Evolutionary conservation across 495 filamentous ascomycete species (phyloP).

Genomic region (Penicillium lagena): DNA sequence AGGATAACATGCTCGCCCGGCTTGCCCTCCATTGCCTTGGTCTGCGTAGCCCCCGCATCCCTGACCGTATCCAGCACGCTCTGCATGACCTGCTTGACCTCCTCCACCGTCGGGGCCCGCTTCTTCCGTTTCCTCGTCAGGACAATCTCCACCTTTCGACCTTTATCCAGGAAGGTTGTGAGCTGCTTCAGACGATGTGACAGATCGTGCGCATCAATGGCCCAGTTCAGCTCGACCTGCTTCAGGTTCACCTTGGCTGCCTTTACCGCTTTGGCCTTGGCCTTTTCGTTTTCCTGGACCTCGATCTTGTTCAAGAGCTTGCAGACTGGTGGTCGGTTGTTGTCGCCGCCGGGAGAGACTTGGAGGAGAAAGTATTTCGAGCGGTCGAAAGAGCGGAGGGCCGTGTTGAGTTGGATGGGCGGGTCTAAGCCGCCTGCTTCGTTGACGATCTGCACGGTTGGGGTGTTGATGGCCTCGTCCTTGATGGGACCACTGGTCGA

Average conservation of each 20-base stretch:
- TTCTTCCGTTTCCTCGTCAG: slow-evolving; percentile 45
- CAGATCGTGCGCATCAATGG: slow-evolving; percentile 64
- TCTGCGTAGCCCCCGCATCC: slow-evolving; percentile 29
- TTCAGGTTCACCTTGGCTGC: slow-evolving; percentile 44
- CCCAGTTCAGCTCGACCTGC: slow-evolving; percentile 81
- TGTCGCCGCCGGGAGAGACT: slow-evolving; percentile 33
- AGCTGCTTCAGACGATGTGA: slow-evolving; percentile 53
- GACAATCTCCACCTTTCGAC: slow-evolving; percentile 55
- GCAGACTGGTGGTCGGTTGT: slow-evolving; percentile 49
- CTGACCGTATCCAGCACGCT: slow-evolving; percentile 26
- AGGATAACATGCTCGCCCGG: slow-evolving; percentile 33
- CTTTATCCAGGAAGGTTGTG: slow-evolving; percentile 56
- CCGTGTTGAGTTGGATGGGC: slow-evolving; percentile 29
- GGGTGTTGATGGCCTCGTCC: slow-evolving; percentile 50
- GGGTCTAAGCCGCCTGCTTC: slow-evolving; percentile 40
- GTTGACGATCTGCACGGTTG: slow-evolving; percentile 49
- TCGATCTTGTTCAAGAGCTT: slow-evolving; percentile 52
- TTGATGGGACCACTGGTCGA: slow-evolving; percentile 13
- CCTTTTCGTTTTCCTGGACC: slow-evolving; percentile 31
- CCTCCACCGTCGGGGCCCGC: slow-evolving; percentile 32
- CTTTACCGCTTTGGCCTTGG: slow-evolving; percentile 32
- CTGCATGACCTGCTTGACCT: slow-evolving; percentile 36
- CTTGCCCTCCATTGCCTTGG: slow-evolving; percentile 37
- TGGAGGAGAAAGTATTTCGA: slow-evolving; percentile 50
- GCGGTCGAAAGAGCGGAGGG: slow-evolving; percentile 45